Evolutionary conservation across 2,329 filamentous ascomycete species (phyloP).

Genomic region (Neurospora sp.): DNA sequence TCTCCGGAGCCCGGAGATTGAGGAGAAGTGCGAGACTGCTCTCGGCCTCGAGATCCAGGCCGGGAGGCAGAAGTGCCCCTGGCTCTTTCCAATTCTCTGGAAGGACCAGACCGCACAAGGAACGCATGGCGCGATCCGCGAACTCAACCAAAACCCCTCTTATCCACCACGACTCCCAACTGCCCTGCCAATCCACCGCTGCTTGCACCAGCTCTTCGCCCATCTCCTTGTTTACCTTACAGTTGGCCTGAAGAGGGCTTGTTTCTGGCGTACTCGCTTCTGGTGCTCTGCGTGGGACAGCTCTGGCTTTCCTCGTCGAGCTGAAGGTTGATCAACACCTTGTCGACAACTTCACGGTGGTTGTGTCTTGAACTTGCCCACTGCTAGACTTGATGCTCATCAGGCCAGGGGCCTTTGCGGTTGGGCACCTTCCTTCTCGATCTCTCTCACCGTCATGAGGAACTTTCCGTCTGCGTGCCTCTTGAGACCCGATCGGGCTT

Average conservation of each 20-base stretch:
- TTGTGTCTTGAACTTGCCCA: too few relatives aligned
- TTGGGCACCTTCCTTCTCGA: background rate
- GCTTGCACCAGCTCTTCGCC: background rate
- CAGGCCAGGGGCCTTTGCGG: background rate
- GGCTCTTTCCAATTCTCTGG: background rate
- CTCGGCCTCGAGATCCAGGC: background rate
- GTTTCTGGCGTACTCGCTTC: too few relatives aligned
- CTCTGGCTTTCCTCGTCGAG: background rate
- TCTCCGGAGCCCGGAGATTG: background rate
- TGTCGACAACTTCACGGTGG: background rate
- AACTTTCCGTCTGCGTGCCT: background rate
- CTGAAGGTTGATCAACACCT: background rate
- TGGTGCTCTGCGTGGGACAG: background rate
- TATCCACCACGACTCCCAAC: background rate
- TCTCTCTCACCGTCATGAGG: background rate
- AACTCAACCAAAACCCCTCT: background rate
- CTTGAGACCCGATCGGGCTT: background rate
- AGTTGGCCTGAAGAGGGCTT: too few relatives aligned
- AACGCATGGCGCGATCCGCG: background rate
- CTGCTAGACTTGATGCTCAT: background rate
- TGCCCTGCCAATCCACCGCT: background rate
- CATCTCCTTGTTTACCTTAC: background rate
- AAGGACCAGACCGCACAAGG: background rate
- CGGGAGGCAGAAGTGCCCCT: background rate
- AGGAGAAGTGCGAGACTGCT: background rate